Evolutionary conservation across 805 yeast species (phyloP).

Genomic region (Schwanniomyces yamadae): DNA sequence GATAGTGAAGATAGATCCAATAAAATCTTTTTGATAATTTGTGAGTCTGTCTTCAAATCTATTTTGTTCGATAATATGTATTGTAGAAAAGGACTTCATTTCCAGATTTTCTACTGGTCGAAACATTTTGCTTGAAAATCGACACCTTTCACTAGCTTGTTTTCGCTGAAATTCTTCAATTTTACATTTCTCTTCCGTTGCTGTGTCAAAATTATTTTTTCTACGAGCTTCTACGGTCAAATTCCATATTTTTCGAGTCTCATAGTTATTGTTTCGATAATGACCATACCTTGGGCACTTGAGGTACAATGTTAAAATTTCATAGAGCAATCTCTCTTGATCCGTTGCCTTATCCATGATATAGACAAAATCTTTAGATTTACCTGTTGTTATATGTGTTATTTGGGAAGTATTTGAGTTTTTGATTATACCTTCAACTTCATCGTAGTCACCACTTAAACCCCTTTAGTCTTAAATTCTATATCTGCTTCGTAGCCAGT

Average conservation of each 20-base stretch:
- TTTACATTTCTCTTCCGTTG: constrained; percentile 84
- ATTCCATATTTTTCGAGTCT: constrained; percentile 82
- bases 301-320: constrained; percentile 52
- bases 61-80: no score
- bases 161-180: constrained; percentile 87
- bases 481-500: constrained; percentile 69
- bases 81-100: no score
- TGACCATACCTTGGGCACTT: constrained; percentile 73
- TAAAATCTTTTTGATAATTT: no score
- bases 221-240: constrained; percentile 81
- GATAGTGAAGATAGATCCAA: no score
- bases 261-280: constrained; percentile 76
- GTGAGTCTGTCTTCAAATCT: no score
- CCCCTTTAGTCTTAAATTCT: constrained; percentile 94
- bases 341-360: constrained; percentile 52
- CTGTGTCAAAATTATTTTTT: constrained; percentile 70
- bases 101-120: constrained; percentile 31
- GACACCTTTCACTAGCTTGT: constrained; percentile 70
- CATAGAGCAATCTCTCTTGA: constrained; percentile 41
- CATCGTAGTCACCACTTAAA: constrained; percentile 88
- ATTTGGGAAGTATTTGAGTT: constrained; percentile 43
- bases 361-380: constrained; percentile 88
- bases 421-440: constrained; percentile 73
- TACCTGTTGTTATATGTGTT: constrained; percentile 72
- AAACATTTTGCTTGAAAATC: constrained; percentile 79